Base-by-base conservation (phyloP, 768 basidiomycete species). In the Boletus sp. region DNA sequence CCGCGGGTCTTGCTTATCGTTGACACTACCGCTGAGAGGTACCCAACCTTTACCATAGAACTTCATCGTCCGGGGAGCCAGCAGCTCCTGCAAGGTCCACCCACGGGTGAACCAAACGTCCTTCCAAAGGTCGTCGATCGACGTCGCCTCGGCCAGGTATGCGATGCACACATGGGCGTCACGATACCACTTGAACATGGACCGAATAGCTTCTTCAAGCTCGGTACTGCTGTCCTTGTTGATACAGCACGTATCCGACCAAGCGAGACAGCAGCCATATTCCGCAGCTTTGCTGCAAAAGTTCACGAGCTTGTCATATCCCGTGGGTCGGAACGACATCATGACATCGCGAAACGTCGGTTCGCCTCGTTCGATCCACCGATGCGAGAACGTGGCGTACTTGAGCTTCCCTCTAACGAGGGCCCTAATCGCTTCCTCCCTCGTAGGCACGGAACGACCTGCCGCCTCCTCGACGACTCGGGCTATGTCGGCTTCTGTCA, bases 211-310 rank as follows among this genome's bases (percentile, higher is more conserved):
- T 47, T 71, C 68, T 48, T 72, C 66, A 3, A 71, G 70, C 37
- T 71, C 70, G 1, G 71, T 61, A 41, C 71, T 71, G 47, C 70
- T 71, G 8, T 69, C 62, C 7, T 71, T 72, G 47, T 71, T 67
- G 42, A 71, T 71, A 27, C 70, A 71, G 11, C 65, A 70, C 15
- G 72, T 73, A 33, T 73, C 71, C n/a, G 66, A 69, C 70, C 70
- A 73, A 32, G 66, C 72, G 3, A 70, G 57, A 13, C 29, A 21
- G 25, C 70, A 70, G 0, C 37, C 67, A 33, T 69, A 71, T 35
- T 63, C 67, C 0, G 51, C 58, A 21, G 70, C 68, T 34, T 61
- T 71, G 2, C 35, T 40, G 50, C 68, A 69, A 23, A 69, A 71
- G 7, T 55, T 54, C 21, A 39, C 55, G 15, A 69, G 62, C 21